Conservation (phyloP, 192 early-diverging fungal genomes). For the Chytriomyces sp. region DNA sequence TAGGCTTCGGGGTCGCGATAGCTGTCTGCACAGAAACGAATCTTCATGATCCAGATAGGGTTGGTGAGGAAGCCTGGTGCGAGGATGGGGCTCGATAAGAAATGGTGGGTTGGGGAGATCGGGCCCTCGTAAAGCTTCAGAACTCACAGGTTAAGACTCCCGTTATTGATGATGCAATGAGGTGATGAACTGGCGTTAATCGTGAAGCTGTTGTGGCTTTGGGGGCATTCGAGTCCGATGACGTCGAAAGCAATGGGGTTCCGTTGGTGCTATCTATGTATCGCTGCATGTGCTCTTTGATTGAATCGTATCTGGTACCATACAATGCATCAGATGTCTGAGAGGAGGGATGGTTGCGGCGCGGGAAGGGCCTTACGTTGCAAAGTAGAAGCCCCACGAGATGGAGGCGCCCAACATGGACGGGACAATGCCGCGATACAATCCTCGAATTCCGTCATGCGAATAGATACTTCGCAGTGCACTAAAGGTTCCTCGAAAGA, state of each 20-base stretch:
- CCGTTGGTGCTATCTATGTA: slow-evolving; percentile 11
- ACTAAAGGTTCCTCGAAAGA: slow-evolving; percentile 59
- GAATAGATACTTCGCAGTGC: slow-evolving; percentile 9
- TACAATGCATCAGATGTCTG: neutral
- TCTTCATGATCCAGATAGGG: slow-evolving; percentile 94
- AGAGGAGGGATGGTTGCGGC: neutral
- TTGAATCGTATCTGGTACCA: slow-evolving; percentile 51
- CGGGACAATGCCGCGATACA: slow-evolving; percentile 86
- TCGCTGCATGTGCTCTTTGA: slow-evolving; percentile 62
- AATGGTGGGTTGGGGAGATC: too few species aligned
- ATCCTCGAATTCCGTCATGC: slow-evolving; percentile 60
- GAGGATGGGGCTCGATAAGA: too few species aligned
- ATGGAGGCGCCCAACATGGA: slow-evolving; percentile 86
- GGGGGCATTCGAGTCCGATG: neutral
- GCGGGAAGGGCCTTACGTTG: slow-evolving; percentile 60
- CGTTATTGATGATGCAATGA: slow-evolving; percentile 76
- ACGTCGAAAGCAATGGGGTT: too few species aligned
- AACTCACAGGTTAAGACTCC: slow-evolving; percentile 75
- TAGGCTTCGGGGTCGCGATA: slow-evolving; percentile 45
- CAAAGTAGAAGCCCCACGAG: slow-evolving; percentile 97
- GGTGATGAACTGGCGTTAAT: slow-evolving; percentile 75
- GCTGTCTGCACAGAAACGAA: slow-evolving; percentile 63
- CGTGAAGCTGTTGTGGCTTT: neutral
- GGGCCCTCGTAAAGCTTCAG: too few species aligned
- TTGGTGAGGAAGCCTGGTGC: slow-evolving; percentile 73